Evolutionary conservation across 805 yeast genomes (phyloP), one percentile per base, ranked within the genome.

Genomic region (Ogataea ramenticola): DNA sequence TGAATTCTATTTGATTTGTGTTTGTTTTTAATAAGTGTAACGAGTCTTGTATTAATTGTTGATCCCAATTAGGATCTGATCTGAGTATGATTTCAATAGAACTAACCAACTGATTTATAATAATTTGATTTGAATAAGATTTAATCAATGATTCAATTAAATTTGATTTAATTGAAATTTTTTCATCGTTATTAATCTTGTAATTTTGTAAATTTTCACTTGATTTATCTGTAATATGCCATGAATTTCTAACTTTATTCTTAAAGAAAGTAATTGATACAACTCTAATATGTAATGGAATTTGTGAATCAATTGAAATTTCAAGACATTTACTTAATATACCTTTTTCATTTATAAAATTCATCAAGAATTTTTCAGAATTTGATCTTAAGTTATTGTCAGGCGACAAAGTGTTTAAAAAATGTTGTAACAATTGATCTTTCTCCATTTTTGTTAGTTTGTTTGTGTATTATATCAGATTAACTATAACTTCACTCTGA

Each of bases 191-290:
- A 15, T 50, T 53, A 38, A 74, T 53, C 5, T 58, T 61, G n/a
- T 55, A 56, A 3, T 40, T 43, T 12, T 40, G 36, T 16, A 57
- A 41, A 2, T 46, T 43, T 17, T 56, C 49, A 3, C 57, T 16
- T 12, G 4, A 54, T 15, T 50, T 49, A 12, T 61, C 49, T 39
- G 49, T 56, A 21, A 63, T 61, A 31, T 54, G 53, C 97, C 97
- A 90, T 42, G 75, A 71, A 32, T 76, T 71, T 15, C 71, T 66
- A 20, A 88, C 71, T 45, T 80, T 72, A 61, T 91, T 90, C 60
- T 91, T 91, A 61, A 88, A 77, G 61, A 79, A 87, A 4, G 91
- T 80, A 0, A 93, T 89, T 2, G 95, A 83, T 12, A 95, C 86
- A 40, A 78, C 67, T 52, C 80, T 75, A 41, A 84, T 71, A 21